These are phyloP conservation scores for Solanum tarapatanum DNA, from an alignment of 257 asterid species.

Conservation along the genomic window DNA sequence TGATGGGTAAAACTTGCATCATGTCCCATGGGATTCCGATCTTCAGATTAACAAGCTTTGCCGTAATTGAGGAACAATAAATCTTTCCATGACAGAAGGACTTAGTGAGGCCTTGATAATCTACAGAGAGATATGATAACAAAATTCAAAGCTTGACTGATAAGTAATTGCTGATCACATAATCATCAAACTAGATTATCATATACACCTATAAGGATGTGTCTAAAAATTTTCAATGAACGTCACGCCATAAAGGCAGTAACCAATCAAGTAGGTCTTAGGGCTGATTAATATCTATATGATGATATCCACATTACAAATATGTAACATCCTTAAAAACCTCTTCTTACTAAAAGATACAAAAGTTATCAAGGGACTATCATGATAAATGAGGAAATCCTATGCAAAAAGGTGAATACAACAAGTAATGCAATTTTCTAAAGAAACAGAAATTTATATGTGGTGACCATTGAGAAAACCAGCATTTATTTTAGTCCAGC, in stretches of 20 bases:
- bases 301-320: neutral
- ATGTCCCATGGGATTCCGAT: slow-evolving; percentile 71
- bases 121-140: slow-evolving; percentile 32
- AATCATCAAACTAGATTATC: neutral
- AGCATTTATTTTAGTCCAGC: neutral
- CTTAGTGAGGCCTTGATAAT: slow-evolving; percentile 92
- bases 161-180: neutral
- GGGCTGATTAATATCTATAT: neutral
- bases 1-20: slow-evolving; percentile 71
- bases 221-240: neutral
- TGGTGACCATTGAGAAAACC: neutral
- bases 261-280: neutral
- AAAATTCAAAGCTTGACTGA: neutral
- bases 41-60: slow-evolving; percentile 77
- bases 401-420: neutral
- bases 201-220: neutral
- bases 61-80: slow-evolving; percentile 76
- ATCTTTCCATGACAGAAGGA: slow-evolving; percentile 80
- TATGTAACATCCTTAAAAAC: neutral
- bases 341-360: neutral
- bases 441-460: neutral
- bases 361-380: neutral
- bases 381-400: neutral
- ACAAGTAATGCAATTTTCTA: neutral
- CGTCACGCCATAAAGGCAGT: neutral